Conservation (phyloP, 306 rosid species). For the Arachis hypogaea region DNA sequence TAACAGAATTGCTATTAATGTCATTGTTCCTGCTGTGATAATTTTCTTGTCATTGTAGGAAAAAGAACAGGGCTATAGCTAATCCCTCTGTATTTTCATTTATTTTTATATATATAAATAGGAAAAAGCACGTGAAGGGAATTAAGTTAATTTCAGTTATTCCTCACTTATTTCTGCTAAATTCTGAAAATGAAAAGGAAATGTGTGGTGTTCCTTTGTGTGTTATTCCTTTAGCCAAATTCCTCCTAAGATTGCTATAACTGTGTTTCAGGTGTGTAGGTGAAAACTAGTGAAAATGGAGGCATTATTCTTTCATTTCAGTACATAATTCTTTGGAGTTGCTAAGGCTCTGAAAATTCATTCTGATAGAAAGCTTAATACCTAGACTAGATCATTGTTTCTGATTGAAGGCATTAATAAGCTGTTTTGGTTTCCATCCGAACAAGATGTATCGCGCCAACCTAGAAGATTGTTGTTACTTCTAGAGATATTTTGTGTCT, state of each 20-base stretch:
- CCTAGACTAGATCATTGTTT: neutral
- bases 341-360: conserved; percentile 29
- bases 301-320: conserved; percentile 40
- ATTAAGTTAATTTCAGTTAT: neutral
- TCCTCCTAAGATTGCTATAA: conserved; percentile 22
- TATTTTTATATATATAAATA: neutral
- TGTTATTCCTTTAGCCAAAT: neutral
- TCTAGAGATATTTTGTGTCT: conserved; percentile 25
- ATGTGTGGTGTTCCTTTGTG: no score
- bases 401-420: conserved; percentile 33
- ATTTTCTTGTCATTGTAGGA: conserved; percentile 1
- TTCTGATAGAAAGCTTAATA: conserved; percentile 32
- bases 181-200: neutral
- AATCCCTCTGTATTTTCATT: neutral
- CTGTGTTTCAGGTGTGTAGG: conserved; percentile 38
- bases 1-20: neutral
- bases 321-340: conserved; percentile 47
- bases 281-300: conserved; percentile 34
- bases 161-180: no score
- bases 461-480: conserved; percentile 12
- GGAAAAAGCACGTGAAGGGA: conserved; percentile 16
- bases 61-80: neutral
- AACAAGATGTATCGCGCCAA: conserved; percentile 21
- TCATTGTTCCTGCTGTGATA: conserved; percentile 8
- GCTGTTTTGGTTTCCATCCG: conserved; percentile 15